Base-by-base conservation (phyloP, 2,329 filamentous ascomycete species). In the Nannizziopsis barbatae region DNA sequence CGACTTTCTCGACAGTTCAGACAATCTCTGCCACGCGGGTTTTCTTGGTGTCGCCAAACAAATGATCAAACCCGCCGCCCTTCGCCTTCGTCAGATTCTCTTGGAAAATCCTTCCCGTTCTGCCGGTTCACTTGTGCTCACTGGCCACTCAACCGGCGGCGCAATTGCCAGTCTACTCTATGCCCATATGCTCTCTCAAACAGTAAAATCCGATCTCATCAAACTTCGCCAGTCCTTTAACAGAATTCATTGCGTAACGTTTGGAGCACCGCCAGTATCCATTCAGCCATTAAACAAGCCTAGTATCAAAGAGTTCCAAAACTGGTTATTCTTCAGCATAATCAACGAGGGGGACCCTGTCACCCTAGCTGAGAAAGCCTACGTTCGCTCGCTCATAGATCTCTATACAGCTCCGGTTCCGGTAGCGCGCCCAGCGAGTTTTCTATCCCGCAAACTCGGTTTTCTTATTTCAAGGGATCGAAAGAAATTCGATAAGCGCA, bases 341-440 rank as follows among this genome's bases (percentile, higher is more conserved):
- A 72, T 89, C 57, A 95, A 94, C 59, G 86, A 94, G 62, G 87
- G 87, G 2, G 88, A 94, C 55, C 86, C 85, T 0, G 84, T 94
- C 0, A 74, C 78, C 0, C 71, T 87, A 22, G 86, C 86, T 0
- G 86, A 93, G 60, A 84, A 80, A 63, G 75, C 78, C 0, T 90
- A 93, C 57, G 72, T 93, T 12, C 76, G 75, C 53, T 84, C 79
- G 31, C 70, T 93, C 8, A 65, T 92, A 1, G 80, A 84, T 51
- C 71, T 93, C 0, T 83, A 86, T 49, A 75, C 79, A 1, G 73
- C 75, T 0, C 77, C 84, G 0, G 65, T 74, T 1, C 80, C 81
- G 1, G 18, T 30, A 53, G 55, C 46, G 17, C 11, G 51, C 42
- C 12, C 56, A 51, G 1, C 47, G 44, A 2, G 45, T 55, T 6